Percentiles rank a stretch among this genome's conserved stretches.
These are phyloP conservation scores for Trypanosoma boissoni DNA, from an alignment of 208 protist genomes.

Conservation along the genomic window DNA sequence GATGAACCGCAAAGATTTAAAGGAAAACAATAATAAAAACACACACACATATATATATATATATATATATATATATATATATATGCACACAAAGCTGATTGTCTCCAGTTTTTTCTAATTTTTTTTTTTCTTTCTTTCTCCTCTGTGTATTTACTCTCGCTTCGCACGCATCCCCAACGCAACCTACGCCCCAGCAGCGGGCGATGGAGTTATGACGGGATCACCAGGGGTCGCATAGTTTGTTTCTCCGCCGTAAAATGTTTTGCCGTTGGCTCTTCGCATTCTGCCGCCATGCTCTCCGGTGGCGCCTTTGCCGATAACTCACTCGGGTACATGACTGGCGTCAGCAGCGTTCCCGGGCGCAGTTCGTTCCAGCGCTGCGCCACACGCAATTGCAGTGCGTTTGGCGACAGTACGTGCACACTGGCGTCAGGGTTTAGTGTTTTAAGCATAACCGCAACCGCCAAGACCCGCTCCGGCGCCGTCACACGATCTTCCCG, in stretches of 20 bases:
- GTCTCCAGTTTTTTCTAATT: neutral
- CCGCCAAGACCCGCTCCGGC: conserved; percentile 67
- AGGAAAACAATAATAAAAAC: conserved; percentile 14
- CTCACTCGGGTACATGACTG: conserved; percentile 72
- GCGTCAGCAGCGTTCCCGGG: conserved; percentile 20
- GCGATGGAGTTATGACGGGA: conserved; percentile 9
- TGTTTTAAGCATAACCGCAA: conserved; percentile 84
- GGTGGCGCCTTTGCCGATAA: conserved; percentile 58
- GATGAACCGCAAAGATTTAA: conserved; percentile 5
- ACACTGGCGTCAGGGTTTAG: conserved; percentile 81
- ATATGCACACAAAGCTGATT: neutral
- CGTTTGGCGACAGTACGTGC: conserved; percentile 69
- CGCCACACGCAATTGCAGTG: conserved; percentile 50
- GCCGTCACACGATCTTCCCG: conserved; percentile 48
- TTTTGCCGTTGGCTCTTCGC: neutral
- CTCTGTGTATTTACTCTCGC: neutral
- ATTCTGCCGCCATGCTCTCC: conserved; percentile 8
- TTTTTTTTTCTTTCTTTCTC: neutral
- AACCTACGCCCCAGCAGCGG: no score
- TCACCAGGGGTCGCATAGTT: neutral
- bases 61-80: conserved; percentile 5
- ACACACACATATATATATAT: neutral
- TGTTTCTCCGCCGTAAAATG: neutral
- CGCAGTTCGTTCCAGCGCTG: conserved; percentile 48
- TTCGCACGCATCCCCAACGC: no score